Conservation (phyloP, 202 grass and related monocot species). For the Panicum virgatum region DNA sequence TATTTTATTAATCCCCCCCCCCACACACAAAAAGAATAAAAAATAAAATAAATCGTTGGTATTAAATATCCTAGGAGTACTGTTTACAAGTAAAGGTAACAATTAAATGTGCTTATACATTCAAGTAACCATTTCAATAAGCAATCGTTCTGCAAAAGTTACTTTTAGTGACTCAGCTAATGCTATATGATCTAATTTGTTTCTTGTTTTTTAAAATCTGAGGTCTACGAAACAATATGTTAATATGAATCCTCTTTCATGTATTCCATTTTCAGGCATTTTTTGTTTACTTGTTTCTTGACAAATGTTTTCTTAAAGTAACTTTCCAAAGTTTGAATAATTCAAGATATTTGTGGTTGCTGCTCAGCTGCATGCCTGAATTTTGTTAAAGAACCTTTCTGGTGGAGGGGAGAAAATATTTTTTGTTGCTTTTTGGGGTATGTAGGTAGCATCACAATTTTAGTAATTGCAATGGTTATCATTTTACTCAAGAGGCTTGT, state of each 20-base stretch:
- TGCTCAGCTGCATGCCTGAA: background rate
- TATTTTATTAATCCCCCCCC: background rate
- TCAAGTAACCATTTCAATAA: background rate
- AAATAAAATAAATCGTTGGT: too few relatives aligned
- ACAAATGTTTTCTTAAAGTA: background rate
- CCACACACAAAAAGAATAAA: too few relatives aligned
- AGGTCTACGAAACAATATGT: constrained; percentile 11
- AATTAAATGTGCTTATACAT: background rate
- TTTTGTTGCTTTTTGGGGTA: background rate
- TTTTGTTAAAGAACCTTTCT: background rate
- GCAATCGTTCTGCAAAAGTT: background rate
- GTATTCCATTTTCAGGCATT: constrained; percentile 6
- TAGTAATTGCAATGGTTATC: background rate
- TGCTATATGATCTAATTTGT: background rate
- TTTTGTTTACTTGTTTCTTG: background rate
- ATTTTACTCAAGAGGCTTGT: background rate
- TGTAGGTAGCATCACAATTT: background rate
- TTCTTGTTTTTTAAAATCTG: background rate
- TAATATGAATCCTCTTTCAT: too few relatives aligned
- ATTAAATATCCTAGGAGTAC: background rate
- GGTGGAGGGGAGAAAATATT: background rate
- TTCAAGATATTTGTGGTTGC: background rate
- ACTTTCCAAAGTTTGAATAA: constrained; percentile 5
- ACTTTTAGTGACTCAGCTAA: background rate
- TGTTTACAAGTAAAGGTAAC: background rate